phyloP scores from a whole-genome alignment of 192 early-diverging fungal species.

The Dispira simplex region DNA sequence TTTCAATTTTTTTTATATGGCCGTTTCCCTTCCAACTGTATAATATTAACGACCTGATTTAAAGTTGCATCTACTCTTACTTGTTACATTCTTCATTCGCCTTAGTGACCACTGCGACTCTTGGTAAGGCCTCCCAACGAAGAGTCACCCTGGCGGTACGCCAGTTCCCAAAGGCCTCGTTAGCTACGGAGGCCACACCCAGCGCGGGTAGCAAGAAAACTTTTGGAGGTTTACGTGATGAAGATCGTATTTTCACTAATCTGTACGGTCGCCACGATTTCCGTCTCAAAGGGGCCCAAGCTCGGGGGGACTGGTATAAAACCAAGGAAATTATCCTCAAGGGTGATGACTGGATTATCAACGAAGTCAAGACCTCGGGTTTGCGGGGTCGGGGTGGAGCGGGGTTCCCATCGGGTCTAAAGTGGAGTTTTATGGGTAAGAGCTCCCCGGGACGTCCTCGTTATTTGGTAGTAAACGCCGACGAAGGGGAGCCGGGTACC shows the following conservation, averaged over 20 bases:
- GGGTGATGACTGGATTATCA: slow-evolving; percentile 94
- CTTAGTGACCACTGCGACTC: too few species aligned
- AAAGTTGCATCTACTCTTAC: too few species aligned
- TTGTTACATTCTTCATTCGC: too few species aligned
- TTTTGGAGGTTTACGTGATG: slow-evolving; percentile 65
- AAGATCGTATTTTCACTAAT: slow-evolving; percentile 98
- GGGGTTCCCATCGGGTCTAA: slow-evolving; percentile 94
- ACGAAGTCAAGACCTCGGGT: slow-evolving; percentile 93
- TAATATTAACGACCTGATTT: too few species aligned
- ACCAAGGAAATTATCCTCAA: slow-evolving; percentile 96
- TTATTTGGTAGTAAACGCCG: slow-evolving; percentile 95
- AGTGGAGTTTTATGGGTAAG: slow-evolving; percentile 99
- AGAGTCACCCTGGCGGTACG: too few species aligned
- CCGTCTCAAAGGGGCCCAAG: slow-evolving; percentile 70
- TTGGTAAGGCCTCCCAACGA: too few species aligned
- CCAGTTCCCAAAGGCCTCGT: not conserved
- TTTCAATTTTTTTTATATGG: too few species aligned
- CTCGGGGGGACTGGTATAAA: slow-evolving; percentile 98
- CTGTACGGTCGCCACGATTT: slow-evolving; percentile 89
- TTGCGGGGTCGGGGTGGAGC: slow-evolving; percentile 91
- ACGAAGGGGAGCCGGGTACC: slow-evolving; percentile 97
- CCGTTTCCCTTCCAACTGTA: too few species aligned
- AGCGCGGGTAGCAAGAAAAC: slow-evolving; percentile 13
- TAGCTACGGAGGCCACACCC: slow-evolving; percentile 8
- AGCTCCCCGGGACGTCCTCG: slow-evolving; percentile 69